Evolutionary conservation across 441 rosid genomes (phyloP), one percentile per base, ranked within the genome.

Genomic region (Croton setiger): DNA sequence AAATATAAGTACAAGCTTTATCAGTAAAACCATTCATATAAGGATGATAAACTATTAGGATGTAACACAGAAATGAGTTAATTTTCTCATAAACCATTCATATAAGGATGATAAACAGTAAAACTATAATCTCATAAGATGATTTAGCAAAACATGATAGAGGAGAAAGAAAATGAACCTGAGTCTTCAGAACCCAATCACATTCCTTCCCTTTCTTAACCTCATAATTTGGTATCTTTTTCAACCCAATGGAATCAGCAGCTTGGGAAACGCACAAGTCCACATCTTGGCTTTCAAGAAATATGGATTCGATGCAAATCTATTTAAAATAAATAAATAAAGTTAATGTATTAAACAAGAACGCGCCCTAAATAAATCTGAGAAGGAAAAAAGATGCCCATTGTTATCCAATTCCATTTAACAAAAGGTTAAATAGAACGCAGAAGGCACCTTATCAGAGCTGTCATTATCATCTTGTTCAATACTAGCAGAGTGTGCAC

Each of bases 141-240:
- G 13, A 20, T 48, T 48, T 3, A 27, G 39, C 18, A 39, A n/a
- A n/a, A n/a, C 15, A 27, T n/a, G 20, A 52, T 7, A 5, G 33
- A 51, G n/a, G 60, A 21, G 57, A 15, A 58, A 49, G 66, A n/a
- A 57, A 68, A 73, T 51, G 37, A 66, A 88, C 98, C 95, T 86
- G 95, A 76, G 78, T 81, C 78, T 89, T 86, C 79, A 66, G 76
- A 45, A 88, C 69, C 97, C 97, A 93, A 76, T 88, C 88, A 31
- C 18, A 74, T 55, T 84, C 90, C 70, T 83, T 87, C 45, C 86
- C 91, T 64, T 60, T 55, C 13, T 43, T 44, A 52, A 72, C 67
- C 55, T 66, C 71, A 51, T 53, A 71, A 14, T 23, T 55, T 0
- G 92, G 96, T 62, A 82, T 79, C 68, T 84, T 80, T 74, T 87